Conservation (phyloP, 805 yeast species). For the Yarrowia alimentaria region DNA sequence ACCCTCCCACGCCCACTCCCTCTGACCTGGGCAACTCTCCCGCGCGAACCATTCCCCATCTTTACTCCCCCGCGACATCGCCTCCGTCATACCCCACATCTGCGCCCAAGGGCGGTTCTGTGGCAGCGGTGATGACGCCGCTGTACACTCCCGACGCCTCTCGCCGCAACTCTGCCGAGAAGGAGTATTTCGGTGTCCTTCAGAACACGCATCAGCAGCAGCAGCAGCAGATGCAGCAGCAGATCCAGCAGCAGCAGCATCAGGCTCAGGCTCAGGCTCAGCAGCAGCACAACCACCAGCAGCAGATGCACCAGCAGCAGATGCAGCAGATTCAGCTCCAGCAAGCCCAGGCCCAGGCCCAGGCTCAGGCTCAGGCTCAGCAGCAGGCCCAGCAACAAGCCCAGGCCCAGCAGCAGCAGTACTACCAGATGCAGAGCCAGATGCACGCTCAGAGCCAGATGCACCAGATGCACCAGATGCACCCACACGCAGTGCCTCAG, state of each 20-base stretch:
- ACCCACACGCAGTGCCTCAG: background rate
- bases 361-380: no score
- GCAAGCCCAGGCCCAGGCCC: background rate
- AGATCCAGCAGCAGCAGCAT: slow-evolving; percentile 12
- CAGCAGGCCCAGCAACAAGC: background rate
- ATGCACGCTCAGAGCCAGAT: no score
- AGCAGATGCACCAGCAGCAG: slow-evolving; percentile 4
- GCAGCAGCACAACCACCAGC: slow-evolving; percentile 14
- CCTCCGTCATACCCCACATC: slow-evolving; percentile 4
- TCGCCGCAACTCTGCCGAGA: slow-evolving; percentile 10
- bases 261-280: slow-evolving; percentile 11
- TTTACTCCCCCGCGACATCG: background rate
- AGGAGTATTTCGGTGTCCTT: slow-evolving; percentile 7
- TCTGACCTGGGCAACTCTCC: background rate
- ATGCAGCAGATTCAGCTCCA: background rate
- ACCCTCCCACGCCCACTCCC: slow-evolving; percentile 7
- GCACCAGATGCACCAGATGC: no score
- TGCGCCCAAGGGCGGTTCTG: background rate
- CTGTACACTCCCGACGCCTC: slow-evolving; percentile 25
- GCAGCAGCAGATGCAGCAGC: slow-evolving; percentile 10
- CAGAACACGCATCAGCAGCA: background rate
- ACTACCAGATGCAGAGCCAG: no score
- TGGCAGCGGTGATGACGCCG: slow-evolving; percentile 3
- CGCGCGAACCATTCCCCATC: background rate
- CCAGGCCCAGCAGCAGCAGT: slow-evolving; percentile 1